phyloP scores from a whole-genome alignment of 805 yeast species.

The Groenewaldozyma tartarivorans region DNA sequence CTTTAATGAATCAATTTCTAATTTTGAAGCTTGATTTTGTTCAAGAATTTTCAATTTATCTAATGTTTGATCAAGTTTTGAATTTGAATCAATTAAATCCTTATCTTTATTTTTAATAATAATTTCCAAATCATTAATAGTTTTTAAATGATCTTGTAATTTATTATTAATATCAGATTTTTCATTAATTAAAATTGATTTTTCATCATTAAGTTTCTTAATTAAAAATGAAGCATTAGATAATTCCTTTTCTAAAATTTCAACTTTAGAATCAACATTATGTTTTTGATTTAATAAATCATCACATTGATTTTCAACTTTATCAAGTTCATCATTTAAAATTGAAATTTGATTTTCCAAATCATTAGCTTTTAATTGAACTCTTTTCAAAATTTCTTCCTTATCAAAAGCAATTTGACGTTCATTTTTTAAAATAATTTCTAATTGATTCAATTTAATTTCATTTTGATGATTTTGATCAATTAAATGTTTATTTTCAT shows the following conservation, averaged over 20 bases:
- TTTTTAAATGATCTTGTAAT: conserved; percentile 6
- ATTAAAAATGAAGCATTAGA: conserved; percentile 28
- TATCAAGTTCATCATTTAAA: conserved; percentile 26
- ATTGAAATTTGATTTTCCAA: conserved; percentile 24
- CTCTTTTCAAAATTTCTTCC: conserved; percentile 35
- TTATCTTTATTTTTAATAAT: background rate
- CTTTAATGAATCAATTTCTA: conserved; percentile 9
- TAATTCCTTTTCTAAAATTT: conserved; percentile 26
- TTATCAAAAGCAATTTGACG: conserved; percentile 36
- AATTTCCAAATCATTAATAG: too few relatives aligned
- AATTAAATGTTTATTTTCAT: conserved; percentile 21
- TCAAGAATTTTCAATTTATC: too few relatives aligned
- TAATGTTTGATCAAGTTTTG: background rate
- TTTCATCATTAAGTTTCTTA: conserved; percentile 28
- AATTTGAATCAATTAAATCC: background rate
- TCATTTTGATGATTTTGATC: conserved; percentile 20
- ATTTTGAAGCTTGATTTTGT: conserved; percentile 1
- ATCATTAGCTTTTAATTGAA: conserved; percentile 34
- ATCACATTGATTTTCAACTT: conserved; percentile 24
- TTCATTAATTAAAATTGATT: conserved; percentile 22
- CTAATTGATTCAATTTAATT: conserved; percentile 23
- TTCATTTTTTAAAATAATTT: conserved; percentile 32
- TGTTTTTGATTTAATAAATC: conserved; percentile 25
- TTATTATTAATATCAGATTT: conserved; percentile 27
- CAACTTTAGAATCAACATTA: conserved; percentile 26